Evolutionary conservation across 345 rosid species (phyloP).

Genomic region (Gynandropsis gynandra): DNA sequence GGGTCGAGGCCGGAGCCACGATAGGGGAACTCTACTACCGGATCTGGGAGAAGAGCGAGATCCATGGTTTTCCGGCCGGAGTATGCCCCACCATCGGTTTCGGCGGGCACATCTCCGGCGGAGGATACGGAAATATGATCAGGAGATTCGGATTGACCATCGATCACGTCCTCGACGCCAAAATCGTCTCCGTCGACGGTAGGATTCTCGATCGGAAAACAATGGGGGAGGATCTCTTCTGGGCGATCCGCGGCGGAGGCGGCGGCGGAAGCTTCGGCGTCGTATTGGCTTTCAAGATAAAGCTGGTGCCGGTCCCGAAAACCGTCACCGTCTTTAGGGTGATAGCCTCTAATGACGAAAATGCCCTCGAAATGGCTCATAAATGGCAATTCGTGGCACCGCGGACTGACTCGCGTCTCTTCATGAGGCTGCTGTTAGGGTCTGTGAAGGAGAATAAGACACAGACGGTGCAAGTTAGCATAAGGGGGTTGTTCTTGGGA

Average conservation of each 20-base stretch:
- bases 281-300: conserved; percentile 32
- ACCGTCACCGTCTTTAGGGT: conserved; percentile 37
- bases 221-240: conserved; percentile 52
- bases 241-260: conserved; percentile 47
- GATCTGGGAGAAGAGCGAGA: conserved; percentile 38
- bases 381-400: conserved; percentile 33
- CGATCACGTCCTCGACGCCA: conserved; percentile 39
- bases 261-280: conserved; percentile 46
- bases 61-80: conserved; percentile 48
- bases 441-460: conserved; percentile 17
- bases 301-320: conserved; percentile 36
- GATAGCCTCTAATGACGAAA: conserved; percentile 23
- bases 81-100: conserved; percentile 38
- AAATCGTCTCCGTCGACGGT: conserved; percentile 30
- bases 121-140: conserved; percentile 40
- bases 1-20: conserved; percentile 48
- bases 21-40: conserved; percentile 38
- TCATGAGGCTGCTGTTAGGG: conserved; percentile 20
- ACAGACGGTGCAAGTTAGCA: conserved; percentile 24
- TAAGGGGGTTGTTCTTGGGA: conserved; percentile 35
- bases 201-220: conserved; percentile 30
- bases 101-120: conserved; percentile 43
- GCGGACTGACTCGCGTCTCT: conserved; percentile 26
- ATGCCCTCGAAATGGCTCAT: conserved; percentile 31
- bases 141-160: conserved; percentile 38